Evolutionary conservation across 2,329 filamentous ascomycete species (phyloP).

Genomic region (Coniochaeta sp.): DNA sequence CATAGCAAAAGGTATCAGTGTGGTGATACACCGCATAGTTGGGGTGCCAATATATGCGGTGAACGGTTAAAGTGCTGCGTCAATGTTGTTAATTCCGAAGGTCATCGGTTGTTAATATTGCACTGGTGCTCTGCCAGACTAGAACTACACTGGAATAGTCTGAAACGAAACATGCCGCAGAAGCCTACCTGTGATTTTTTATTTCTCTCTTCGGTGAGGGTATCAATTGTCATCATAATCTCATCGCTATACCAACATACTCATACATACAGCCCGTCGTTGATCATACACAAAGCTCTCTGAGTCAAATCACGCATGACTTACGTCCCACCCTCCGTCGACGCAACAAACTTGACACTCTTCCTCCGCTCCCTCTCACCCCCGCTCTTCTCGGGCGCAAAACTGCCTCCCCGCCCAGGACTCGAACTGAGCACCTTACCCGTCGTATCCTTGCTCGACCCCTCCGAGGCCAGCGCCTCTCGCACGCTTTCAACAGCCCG

Average conservation of each 20-base stretch:
- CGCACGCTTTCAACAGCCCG: slow-evolving; percentile 52
- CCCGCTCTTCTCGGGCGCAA: background rate
- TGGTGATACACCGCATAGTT: background rate
- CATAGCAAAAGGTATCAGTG: background rate
- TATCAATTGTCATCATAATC: background rate
- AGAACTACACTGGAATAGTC: no score
- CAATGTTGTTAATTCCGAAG: background rate
- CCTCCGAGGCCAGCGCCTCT: slow-evolving; percentile 35
- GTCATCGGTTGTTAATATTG: background rate
- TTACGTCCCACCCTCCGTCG: background rate
- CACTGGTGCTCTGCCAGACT: background rate
- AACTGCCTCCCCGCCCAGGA: slow-evolving; percentile 20
- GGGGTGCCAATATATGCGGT: background rate
- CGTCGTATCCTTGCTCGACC: slow-evolving; percentile 8
- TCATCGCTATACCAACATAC: background rate
- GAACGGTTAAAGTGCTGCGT: background rate
- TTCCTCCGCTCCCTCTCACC: slow-evolving; percentile 48
- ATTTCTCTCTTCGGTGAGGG: background rate
- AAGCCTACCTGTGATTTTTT: background rate
- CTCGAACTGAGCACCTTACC: slow-evolving; percentile 41
- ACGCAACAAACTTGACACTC: slow-evolving; percentile 51
- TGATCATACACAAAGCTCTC: background rate
- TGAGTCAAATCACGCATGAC: background rate
- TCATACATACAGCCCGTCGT: background rate
- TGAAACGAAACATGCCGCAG: no score